phyloP scores from a whole-genome alignment of 192 early-diverging fungal genomes.

The Spizellomyces sp. region DNA sequence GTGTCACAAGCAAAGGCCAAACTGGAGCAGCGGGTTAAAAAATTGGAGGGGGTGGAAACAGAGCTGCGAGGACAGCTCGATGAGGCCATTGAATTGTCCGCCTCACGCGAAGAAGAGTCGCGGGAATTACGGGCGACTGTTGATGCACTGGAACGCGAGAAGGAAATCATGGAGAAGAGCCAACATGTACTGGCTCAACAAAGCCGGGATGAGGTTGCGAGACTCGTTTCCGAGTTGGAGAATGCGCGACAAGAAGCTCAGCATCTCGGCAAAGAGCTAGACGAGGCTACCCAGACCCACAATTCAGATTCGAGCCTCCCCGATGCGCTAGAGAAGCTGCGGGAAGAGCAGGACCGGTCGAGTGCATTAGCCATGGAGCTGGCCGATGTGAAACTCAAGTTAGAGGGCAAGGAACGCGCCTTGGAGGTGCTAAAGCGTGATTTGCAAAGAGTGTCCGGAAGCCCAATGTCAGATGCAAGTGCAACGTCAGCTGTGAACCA shows the following conservation, averaged over 20 bases:
- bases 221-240: too few relatives aligned
- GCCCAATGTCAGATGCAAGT: too few relatives aligned
- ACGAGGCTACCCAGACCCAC: too few relatives aligned
- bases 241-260: too few relatives aligned
- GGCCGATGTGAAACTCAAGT: slow-evolving; percentile 6
- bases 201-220: too few relatives aligned
- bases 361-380: neutral
- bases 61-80: neutral
- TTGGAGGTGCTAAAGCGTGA: neutral
- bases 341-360: slow-evolving; percentile 6
- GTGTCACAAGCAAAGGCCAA: neutral
- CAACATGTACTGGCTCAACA: too few relatives aligned
- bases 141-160: neutral
- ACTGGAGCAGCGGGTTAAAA: neutral
- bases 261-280: too few relatives aligned
- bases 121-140: neutral
- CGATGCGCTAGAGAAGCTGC: neutral
- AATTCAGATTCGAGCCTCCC: too few relatives aligned
- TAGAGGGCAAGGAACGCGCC: slow-evolving; percentile 7
- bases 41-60: neutral
- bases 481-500: too few relatives aligned
- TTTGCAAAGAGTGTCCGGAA: too few relatives aligned
- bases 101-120: neutral
- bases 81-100: neutral
- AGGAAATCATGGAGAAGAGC: neutral